Evolutionary conservation across 2,329 filamentous ascomycete species (phyloP), one percentile per base, ranked within the genome.

Genomic region (Colletotrichum gigasporum): DNA sequence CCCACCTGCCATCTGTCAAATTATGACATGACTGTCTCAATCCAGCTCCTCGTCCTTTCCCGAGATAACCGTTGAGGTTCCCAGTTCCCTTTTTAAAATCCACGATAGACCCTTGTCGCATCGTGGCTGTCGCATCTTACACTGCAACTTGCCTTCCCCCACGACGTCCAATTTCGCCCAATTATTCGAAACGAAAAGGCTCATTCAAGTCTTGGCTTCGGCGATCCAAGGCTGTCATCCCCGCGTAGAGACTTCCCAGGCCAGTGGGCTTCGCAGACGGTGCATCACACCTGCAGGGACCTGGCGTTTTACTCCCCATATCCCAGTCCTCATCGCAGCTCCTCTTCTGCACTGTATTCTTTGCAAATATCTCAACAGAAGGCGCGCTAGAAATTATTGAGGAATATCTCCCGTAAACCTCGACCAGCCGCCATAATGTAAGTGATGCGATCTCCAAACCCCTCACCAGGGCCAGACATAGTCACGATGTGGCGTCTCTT

Each of bases 21-120:
- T 61, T 62, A 65, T 65, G 62, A 62, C 62, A 62, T 65, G 62
- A 51, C 56, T 65, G 62, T 65, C 56, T 64, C 61, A 64, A 35
- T 55, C 41, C 48, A 34, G 11, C 12, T 48, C 35, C 30, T 42
- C 47, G 8, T 22, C 28, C 54, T 37, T 42, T 39, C 30, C 47
- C 39, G 45, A 62, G 42, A 16, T 18, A 54, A 54, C 28, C 51
- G 51, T 32, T 18, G 26, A 54, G 18, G 34, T 7, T 20, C 35
- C 44, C 20, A 18, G 24, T 35, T 11, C 42, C 24, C 30, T 42
- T 53, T 42, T 53, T 63, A 63, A 63, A 63, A 54, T 60, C 37
- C 24, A 18, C 41, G 11, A 3, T n/a, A 26, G 32, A 53, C 54
- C 60, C 60, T 63, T 63, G 60, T 60, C n/a, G 54, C 54, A 60